phyloP scores from a whole-genome alignment of 768 basidiomycete species.

The Pulveroboletus sp. region DNA sequence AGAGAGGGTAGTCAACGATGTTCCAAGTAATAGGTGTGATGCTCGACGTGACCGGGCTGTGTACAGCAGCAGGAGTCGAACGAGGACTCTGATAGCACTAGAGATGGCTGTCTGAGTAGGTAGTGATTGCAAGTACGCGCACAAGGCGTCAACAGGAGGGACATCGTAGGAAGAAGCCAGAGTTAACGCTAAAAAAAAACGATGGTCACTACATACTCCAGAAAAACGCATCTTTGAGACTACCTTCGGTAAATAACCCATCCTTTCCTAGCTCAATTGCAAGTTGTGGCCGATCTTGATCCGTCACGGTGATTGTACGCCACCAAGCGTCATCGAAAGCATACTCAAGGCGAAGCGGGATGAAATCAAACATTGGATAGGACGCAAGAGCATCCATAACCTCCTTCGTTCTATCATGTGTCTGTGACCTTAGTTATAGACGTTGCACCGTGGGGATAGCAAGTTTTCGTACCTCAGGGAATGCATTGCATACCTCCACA shows the following conservation, averaged over 20 bases:
- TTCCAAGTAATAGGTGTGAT: conserved; percentile 78
- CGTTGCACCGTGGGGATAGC: neutral
- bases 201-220: conserved; percentile 2
- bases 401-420: conserved; percentile 51
- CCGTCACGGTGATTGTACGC: conserved; percentile 39
- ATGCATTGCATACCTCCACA: conserved; percentile 61
- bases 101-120: conserved; percentile 72
- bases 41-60: conserved; percentile 52
- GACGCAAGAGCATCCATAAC: conserved; percentile 41
- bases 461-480: conserved; percentile 49
- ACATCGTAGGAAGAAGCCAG: conserved; percentile 8
- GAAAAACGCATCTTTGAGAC: neutral
- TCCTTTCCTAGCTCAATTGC: conserved; percentile 50
- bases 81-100: conserved; percentile 52
- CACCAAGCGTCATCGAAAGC: conserved; percentile 73
- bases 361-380: conserved; percentile 52
- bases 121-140: conserved; percentile 54
- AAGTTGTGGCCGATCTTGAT: conserved; percentile 24
- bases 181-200: conserved; percentile 17
- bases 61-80: conserved; percentile 65
- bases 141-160: conserved; percentile 33
- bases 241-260: conserved; percentile 38
- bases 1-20: conserved; percentile 73
- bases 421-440: conserved; percentile 34
- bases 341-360: conserved; percentile 64